Percentiles rank a stretch among this genome's conserved stretches.
Conservation (phyloP, 2,329 filamentous ascomycete genomes). For the Emergomyces pasteurianus region DNA sequence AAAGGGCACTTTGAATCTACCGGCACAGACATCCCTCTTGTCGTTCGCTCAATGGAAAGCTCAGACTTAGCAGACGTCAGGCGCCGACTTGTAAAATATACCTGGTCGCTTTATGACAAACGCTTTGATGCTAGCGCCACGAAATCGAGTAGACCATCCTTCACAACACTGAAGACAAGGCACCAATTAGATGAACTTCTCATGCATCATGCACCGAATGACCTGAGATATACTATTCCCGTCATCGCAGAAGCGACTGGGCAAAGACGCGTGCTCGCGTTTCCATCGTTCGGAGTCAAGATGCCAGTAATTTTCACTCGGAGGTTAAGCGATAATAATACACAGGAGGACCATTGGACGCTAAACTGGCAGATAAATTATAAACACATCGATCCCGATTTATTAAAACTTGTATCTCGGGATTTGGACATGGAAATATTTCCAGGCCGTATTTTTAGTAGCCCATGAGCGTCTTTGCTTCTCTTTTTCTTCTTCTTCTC, state of each 20-base stretch:
- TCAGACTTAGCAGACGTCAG: constrained; percentile 18
- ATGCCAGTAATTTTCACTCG: constrained; percentile 18
- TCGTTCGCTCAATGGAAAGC: constrained; percentile 30
- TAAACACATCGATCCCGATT: constrained; percentile 25
- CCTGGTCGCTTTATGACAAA: not conserved
- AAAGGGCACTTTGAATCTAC: not conserved
- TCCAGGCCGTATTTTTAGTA: not conserved
- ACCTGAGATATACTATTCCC: constrained; percentile 33
- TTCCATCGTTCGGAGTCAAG: constrained; percentile 7
- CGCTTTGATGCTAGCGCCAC: too few relatives aligned
- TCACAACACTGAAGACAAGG: constrained; percentile 1
- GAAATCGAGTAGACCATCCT: not conserved
- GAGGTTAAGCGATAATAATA: constrained; percentile 13
- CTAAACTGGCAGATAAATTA: constrained; percentile 30
- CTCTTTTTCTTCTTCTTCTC: too few relatives aligned
- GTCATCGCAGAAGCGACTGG: constrained; percentile 14
- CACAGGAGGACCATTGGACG: constrained; percentile 10
- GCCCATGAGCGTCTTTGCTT: not conserved
- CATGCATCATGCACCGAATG: constrained; percentile 21
- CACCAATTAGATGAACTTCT: constrained; percentile 15
- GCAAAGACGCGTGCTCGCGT: constrained; percentile 6
- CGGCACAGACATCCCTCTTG: constrained; percentile 14
- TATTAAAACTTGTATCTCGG: not conserved
- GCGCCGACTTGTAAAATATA: not conserved
- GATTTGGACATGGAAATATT: not conserved